Base-by-base conservation (phyloP, 441 rosid genomes). In the Raphanus hybrid region DNA sequence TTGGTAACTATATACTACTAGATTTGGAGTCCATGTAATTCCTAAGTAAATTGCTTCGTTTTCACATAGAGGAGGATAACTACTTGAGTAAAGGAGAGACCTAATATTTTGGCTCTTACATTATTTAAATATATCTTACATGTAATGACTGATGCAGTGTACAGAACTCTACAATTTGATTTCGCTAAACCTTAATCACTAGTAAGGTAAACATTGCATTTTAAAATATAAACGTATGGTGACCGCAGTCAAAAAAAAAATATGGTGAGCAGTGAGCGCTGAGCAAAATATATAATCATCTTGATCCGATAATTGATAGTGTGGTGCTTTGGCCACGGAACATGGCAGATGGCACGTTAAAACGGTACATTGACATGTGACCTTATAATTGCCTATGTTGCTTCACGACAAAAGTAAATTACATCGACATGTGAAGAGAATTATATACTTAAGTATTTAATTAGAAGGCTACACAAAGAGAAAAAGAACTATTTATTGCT, bases 321-420 rank as follows among this genome's bases (percentile, higher is more conserved):
- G 70, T 73, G 37, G 54, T 41, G 75, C 78, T 79, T 74, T 58
- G 63, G 63, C 78, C 82, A 57, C 67, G 41, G 68, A 79, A 74
- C 52, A 45, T 70, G 79, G 75, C 73, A 48, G 68, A 74, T 79
- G 6, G 39, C 82, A 79, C 78, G 79, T 61, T 74, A 34, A 45
- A 64, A 64, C 29, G 67, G 43, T 64, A 72, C 71, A 64, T 64
- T 54, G 68, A 55, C 82, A 79, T 79, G 82, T 79, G 79, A 70
- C 64, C 79, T 69, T 41, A 70, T 74, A 52, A 74, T 74, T 75
- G 59, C 59, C 23, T 54, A 7, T 52, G 29, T 63, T 37, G 29
- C 75, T 74, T 14, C 43, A 48, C 48, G 73, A 79, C 75, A 79
- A 74, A 64, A 69, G 39, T 45, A 20, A 70, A 23, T 67, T 79